phyloP scores from a whole-genome alignment of 805 yeast genomes.

The Candida tibetensis region DNA sequence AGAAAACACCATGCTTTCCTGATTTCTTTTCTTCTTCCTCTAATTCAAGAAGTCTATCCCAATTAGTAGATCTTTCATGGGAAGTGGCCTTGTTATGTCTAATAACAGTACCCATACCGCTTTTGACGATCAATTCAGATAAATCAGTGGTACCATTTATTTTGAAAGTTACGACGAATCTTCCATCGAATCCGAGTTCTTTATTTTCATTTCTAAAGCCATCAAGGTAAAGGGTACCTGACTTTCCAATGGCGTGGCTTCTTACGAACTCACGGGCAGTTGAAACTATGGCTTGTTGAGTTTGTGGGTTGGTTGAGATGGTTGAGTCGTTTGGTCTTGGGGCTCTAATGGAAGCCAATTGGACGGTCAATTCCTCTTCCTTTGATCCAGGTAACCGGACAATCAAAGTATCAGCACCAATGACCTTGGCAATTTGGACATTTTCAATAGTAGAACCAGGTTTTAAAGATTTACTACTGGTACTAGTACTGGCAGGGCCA shows the following conservation, averaged over 20 bases:
- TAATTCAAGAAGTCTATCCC: constrained; percentile 74
- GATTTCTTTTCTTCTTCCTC: constrained; percentile 58
- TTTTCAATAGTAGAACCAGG: constrained; percentile 49
- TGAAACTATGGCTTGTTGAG: constrained; percentile 52
- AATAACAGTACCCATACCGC: constrained; percentile 75
- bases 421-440: constrained; percentile 57
- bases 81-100: constrained; percentile 72
- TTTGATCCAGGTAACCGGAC: constrained; percentile 45
- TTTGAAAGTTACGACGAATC: constrained; percentile 61
- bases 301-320: constrained; percentile 31
- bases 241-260: constrained; percentile 64
- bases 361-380: constrained; percentile 60
- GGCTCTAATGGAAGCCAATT: constrained; percentile 71
- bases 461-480: constrained; percentile 19
- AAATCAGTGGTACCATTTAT: constrained; percentile 55
- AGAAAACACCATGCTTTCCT: constrained; percentile 59
- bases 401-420: constrained; percentile 66
- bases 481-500: constrained; percentile 10
- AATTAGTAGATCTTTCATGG: constrained; percentile 63
- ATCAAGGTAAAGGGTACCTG: constrained; percentile 57
- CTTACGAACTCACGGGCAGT: constrained; percentile 76
- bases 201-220: constrained; percentile 57
- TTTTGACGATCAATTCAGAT: constrained; percentile 55
- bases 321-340: constrained; percentile 65
- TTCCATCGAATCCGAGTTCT: constrained; percentile 58